These are phyloP conservation scores for Pseudogymnoascus sp. DNA, from an alignment of 2,329 filamentous ascomycete genomes.

Conservation along the genomic window DNA sequence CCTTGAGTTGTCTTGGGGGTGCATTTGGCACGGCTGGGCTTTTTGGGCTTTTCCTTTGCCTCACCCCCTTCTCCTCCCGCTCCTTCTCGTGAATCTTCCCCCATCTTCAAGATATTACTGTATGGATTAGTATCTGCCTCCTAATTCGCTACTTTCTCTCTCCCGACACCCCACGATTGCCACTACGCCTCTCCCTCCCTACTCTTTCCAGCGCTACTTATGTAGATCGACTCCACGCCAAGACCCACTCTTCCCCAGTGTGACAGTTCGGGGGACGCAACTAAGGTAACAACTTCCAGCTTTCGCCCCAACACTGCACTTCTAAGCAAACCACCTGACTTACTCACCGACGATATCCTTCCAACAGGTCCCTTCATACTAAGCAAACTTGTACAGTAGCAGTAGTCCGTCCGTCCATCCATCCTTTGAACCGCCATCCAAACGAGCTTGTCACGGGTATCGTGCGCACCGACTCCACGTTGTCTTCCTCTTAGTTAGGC, in stretches of 20 bases:
- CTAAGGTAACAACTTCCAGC: neutral
- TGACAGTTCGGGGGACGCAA: neutral
- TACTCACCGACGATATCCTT: constrained; percentile 1
- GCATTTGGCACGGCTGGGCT: neutral
- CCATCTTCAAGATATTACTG: neutral
- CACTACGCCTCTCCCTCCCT: neutral
- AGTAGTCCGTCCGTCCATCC: no score
- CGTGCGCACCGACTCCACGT: constrained; percentile 8
- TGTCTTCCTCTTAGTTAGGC: constrained; percentile 10
- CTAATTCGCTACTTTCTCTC: neutral
- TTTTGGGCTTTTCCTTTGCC: neutral
- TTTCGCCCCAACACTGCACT: neutral
- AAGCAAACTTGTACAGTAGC: neutral
- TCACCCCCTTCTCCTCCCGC: neutral
- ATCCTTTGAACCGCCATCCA: neutral
- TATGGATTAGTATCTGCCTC: constrained; percentile 4
- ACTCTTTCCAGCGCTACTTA: neutral
- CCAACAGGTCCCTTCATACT: neutral
- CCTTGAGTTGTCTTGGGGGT: neutral
- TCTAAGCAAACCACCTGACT: neutral
- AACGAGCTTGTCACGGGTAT: constrained; percentile 3
- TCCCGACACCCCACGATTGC: neutral
- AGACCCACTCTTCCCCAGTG: neutral
- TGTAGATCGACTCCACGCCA: constrained; percentile 4
- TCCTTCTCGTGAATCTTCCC: neutral